Conservation (phyloP, 2,329 filamentous ascomycete species). For the Anthostomella pinea region DNA sequence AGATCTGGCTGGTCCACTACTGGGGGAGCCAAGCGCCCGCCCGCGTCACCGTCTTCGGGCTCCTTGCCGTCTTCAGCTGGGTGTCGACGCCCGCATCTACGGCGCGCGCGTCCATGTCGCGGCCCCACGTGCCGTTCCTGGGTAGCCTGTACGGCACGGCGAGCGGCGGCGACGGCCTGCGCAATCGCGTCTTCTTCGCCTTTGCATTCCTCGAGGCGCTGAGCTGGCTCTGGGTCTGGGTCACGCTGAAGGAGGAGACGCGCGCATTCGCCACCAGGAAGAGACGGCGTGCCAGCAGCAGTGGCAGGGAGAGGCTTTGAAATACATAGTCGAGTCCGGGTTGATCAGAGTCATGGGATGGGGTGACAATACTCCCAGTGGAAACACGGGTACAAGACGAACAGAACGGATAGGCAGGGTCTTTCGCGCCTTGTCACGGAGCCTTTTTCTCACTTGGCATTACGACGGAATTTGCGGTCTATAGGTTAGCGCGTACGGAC, state of each 20-base stretch:
- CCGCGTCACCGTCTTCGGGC: constrained; percentile 53
- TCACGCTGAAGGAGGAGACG: constrained; percentile 67
- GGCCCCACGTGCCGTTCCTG: constrained; percentile 32
- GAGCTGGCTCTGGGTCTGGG: constrained; percentile 83
- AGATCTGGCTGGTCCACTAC: constrained; percentile 60
- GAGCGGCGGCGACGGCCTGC: constrained; percentile 62
- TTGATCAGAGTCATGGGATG: no score
- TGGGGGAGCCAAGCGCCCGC: constrained; percentile 64
- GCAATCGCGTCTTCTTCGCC: constrained; percentile 81
- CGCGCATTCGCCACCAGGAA: constrained; percentile 39
- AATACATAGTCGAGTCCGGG: no score
- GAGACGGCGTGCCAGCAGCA: constrained; percentile 11
- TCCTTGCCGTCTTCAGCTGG: constrained; percentile 51
- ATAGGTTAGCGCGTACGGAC: no score
- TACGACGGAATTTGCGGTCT: no score
- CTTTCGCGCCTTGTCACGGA: no score
- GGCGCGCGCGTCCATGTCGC: constrained; percentile 32
- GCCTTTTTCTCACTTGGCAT: no score
- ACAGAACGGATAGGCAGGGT: no score
- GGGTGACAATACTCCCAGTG: no score
- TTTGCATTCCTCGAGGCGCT: constrained; percentile 82
- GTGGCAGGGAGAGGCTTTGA: constrained; percentile 3
- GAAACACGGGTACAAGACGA: no score
- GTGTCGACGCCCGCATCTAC: constrained; percentile 34
- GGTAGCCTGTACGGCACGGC: constrained; percentile 37